Evolutionary conservation across 2,329 filamentous ascomycete species (phyloP).

Genomic region (Penicillium griseofulvum): DNA sequence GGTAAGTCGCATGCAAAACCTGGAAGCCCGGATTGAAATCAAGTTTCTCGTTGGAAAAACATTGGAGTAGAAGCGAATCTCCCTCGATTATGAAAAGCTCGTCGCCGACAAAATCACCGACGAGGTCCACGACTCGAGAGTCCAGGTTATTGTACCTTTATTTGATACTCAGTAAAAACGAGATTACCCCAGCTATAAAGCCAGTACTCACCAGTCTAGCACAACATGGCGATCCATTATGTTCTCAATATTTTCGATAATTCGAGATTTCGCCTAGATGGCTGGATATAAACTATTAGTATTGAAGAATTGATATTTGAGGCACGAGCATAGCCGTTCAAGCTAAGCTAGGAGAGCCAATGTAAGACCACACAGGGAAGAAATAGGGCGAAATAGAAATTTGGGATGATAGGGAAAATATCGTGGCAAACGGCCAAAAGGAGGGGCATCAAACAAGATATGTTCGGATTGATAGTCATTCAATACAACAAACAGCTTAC

Average conservation of each 20-base stretch:
- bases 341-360: background rate
- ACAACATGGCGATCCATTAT: background rate
- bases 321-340: background rate
- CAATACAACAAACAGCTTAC: background rate
- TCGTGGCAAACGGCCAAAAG: background rate
- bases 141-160: slow-evolving; percentile 23
- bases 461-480: background rate
- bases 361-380: background rate
- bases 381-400: background rate
- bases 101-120: slow-evolving; percentile 72
- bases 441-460: slow-evolving; percentile 1
- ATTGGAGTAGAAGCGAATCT: slow-evolving; percentile 66
- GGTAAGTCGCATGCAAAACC: slow-evolving; percentile 67
- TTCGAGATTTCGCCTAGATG: background rate
- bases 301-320: background rate
- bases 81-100: slow-evolving; percentile 72
- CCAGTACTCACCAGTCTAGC: background rate
- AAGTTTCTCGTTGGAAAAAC: slow-evolving; percentile 60
- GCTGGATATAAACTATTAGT: background rate
- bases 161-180: background rate
- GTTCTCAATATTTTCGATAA: background rate
- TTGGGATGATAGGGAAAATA: background rate
- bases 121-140: slow-evolving; percentile 59
- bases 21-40: slow-evolving; percentile 66
- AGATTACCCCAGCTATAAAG: background rate